Evolutionary conservation across 1,284 basidiomycete genomes (phyloP).

Genomic region (Tylopilus sp.): DNA sequence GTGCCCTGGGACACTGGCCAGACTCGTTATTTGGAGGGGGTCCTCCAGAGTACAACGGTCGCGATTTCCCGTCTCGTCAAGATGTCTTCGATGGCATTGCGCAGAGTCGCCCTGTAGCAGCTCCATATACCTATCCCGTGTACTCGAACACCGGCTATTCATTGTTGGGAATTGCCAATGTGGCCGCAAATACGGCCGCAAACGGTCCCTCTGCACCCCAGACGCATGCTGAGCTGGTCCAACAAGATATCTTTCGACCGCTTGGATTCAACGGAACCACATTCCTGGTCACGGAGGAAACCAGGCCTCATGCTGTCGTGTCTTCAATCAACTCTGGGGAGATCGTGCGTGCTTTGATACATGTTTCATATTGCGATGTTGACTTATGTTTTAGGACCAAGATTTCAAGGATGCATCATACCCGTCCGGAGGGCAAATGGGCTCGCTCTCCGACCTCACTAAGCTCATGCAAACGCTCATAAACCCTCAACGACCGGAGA

Average conservation of each 20-base stretch:
- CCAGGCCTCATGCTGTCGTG: slow-evolving; percentile 45
- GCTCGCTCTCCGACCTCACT: slow-evolving; percentile 56
- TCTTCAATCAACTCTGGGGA: slow-evolving; percentile 42
- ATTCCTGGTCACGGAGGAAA: slow-evolving; percentile 46
- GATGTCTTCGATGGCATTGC: slow-evolving; percentile 49
- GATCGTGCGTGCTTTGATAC: slow-evolving; percentile 39
- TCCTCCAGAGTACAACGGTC: slow-evolving; percentile 40
- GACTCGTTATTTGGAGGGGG: slow-evolving; percentile 37
- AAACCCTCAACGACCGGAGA: slow-evolving; percentile 47
- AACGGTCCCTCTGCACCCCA: slow-evolving; percentile 40
- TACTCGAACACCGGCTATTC: slow-evolving; percentile 63
- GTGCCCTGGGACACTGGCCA: slow-evolving; percentile 53
- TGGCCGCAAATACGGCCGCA: slow-evolving; percentile 51
- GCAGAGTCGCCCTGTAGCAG: slow-evolving; percentile 49
- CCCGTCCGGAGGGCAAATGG: slow-evolving; percentile 60
- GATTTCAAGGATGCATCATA: slow-evolving; percentile 54
- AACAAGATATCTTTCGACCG: slow-evolving; percentile 57
- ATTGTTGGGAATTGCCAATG: slow-evolving; percentile 54
- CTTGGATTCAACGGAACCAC: slow-evolving; percentile 52
- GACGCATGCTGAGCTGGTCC: slow-evolving; percentile 53
- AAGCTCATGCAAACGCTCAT: slow-evolving; percentile 56
- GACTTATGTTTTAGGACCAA: slow-evolving; percentile 44
- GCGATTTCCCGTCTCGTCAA: slow-evolving; percentile 43
- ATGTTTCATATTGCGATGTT: not conserved
- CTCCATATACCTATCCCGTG: slow-evolving; percentile 56